Evolutionary conservation across 2,329 filamentous ascomycete genomes (phyloP), one percentile per base, ranked within the genome.

Genomic region (Ciborinia camelliae): DNA sequence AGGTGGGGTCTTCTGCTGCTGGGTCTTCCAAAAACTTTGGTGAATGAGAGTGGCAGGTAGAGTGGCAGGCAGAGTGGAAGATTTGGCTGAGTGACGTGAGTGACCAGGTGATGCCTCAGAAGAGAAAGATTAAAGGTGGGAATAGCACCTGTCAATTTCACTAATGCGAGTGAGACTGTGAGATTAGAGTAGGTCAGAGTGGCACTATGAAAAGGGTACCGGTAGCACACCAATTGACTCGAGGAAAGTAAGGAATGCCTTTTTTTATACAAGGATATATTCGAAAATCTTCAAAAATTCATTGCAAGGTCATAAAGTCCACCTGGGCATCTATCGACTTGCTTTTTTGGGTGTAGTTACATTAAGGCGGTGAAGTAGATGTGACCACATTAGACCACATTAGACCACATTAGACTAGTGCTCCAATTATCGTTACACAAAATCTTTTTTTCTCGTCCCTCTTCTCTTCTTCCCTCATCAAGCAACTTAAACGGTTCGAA

Each of bases 401-500:
- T 54, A 37, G 18, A 18, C 51, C 51, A n/a, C 14, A 37, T 59
- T 35, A 32, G 28, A 43, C 4, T n/a, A 23, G 14, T 55, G 26
- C 28, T 14, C 30, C 30, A 35, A 26, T 35, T 55, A 32, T 18
- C 4, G 2, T 26, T 20, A 35, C 28, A 26, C 55, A 47, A 59
- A 41, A 50, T 43, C 51, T 53, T 54, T 52, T 54, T 30, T 63
- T 47, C 28, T 28, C 32, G 28, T 9, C 18, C 20, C 10, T 26
- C 20, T 32, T 64, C 61, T 60, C 35, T 65, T 52, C 65, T 68
- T 53, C 15, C 37, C 52, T 52, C 55, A 32, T 61, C 45, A 67
- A 70, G 73, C 73, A 75, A 74, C 73, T 69, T 59, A 50, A 63
- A 68, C 63, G 68, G 71, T 68, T 67, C 70, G 73, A 67, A 69